These are phyloP conservation scores for Candida montana DNA, from an alignment of 805 yeast genomes.

Conservation along the genomic window DNA sequence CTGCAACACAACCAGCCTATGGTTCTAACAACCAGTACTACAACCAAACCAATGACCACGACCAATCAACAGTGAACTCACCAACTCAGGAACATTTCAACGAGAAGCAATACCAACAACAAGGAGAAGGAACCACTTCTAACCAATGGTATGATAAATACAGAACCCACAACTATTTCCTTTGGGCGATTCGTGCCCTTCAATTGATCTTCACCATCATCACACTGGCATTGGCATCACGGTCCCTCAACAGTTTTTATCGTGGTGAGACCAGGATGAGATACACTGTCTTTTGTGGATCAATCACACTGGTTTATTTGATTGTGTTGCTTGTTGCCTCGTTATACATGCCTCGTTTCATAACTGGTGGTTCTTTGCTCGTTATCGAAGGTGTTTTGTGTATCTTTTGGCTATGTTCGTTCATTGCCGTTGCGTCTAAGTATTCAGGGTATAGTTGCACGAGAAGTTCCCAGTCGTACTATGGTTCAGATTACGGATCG, in stretches of 20 bases:
- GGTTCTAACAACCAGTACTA: neutral
- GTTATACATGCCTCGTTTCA: slow-evolving; percentile 15
- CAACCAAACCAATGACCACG: slow-evolving; percentile 14
- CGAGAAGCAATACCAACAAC: slow-evolving; percentile 12
- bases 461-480: slow-evolving; percentile 2
- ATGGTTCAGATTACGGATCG: slow-evolving; percentile 16
- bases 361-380: slow-evolving; percentile 25
- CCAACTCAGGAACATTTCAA: slow-evolving; percentile 15
- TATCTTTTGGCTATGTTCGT: slow-evolving; percentile 30
- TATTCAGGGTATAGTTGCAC: slow-evolving; percentile 27
- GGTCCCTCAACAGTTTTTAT: slow-evolving; percentile 21
- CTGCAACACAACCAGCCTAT: no score
- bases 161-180: slow-evolving; percentile 1
- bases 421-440: slow-evolving; percentile 29
- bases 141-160: slow-evolving; percentile 2
- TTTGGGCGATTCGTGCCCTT: slow-evolving; percentile 16
- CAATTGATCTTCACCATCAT: slow-evolving; percentile 26
- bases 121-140: neutral
- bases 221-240: slow-evolving; percentile 26
- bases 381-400: slow-evolving; percentile 25
- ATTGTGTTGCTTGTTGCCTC: slow-evolving; percentile 20
- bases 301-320: slow-evolving; percentile 26
- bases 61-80: slow-evolving; percentile 21
- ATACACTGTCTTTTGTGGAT: slow-evolving; percentile 27
- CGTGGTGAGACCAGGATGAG: slow-evolving; percentile 27